Conservation (phyloP, 179 eudicot genomes). For the Actinidia arguta region DNA sequence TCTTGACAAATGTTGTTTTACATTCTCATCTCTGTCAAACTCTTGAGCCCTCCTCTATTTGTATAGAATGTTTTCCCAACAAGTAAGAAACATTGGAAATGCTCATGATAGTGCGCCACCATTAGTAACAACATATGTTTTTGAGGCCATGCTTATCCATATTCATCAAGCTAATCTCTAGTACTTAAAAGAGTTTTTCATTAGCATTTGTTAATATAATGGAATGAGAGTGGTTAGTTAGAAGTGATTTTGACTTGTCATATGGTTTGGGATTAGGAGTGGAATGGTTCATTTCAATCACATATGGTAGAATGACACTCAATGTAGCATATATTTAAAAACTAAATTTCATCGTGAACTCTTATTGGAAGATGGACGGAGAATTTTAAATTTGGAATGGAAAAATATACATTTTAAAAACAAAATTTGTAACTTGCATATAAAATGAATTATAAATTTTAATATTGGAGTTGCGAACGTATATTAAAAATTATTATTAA, state of each 20-base stretch:
- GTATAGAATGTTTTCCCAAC: not conserved
- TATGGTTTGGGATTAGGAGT: not conserved
- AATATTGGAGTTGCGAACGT: too few relatives aligned
- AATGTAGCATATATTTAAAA: too few relatives aligned
- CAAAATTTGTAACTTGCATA: too few relatives aligned
- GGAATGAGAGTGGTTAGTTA: constrained; percentile 10
- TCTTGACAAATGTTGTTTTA: not conserved
- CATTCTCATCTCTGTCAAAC: not conserved
- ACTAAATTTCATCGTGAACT: too few relatives aligned
- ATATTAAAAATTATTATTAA: too few relatives aligned
- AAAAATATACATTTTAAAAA: too few relatives aligned
- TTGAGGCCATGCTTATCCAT: constrained; percentile 6
- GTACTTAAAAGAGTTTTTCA: not conserved
- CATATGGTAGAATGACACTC: too few relatives aligned
- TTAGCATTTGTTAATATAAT: not conserved
- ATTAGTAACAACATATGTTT: not conserved
- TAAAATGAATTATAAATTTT: too few relatives aligned
- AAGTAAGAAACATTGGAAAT: constrained; percentile 6
- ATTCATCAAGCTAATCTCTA: not conserved
- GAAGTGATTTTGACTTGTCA: constrained; percentile 1
- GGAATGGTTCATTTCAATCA: too few relatives aligned
- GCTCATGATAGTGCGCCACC: constrained; percentile 9
- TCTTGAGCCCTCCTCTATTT: not conserved
- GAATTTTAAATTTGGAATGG: too few relatives aligned
- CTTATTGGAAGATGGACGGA: too few relatives aligned